A percentile compares a stretch with the other conserved stretches of the same genome.
Evolutionary conservation across 768 basidiomycete species (phyloP).

Genomic region (Termitomyces sp.): DNA sequence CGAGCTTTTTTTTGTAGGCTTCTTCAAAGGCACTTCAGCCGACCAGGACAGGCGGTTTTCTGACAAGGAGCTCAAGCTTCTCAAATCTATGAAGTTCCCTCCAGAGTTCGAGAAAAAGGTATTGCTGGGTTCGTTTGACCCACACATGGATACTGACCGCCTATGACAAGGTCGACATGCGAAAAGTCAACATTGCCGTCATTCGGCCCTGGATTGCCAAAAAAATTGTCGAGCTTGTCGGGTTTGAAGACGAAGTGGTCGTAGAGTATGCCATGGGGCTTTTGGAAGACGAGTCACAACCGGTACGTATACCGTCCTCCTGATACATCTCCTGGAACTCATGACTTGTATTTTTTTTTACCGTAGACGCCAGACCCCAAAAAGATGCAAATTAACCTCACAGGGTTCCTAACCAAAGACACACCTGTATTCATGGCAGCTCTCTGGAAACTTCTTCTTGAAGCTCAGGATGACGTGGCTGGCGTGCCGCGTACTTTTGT

Average conservation of each 20-base stretch:
- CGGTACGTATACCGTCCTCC: conserved; percentile 43
- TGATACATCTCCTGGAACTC: neutral
- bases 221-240: conserved; percentile 84
- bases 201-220: conserved; percentile 95
- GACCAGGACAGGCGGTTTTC: conserved; percentile 92
- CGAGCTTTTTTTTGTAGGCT: conserved; percentile 42
- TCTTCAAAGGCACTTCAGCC: conserved; percentile 88
- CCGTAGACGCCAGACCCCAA: conserved; percentile 81
- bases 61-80: conserved; percentile 88
- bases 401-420: conserved; percentile 86
- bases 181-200: conserved; percentile 89
- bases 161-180: conserved; percentile 76
- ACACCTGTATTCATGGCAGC: conserved; percentile 84
- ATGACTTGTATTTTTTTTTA: neutral
- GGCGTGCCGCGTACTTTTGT: conserved; percentile 89
- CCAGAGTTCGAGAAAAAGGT: conserved; percentile 86
- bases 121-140: neutral
- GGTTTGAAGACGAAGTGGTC: conserved; percentile 95
- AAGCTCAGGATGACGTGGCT: conserved; percentile 84
- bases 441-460: conserved; percentile 89
- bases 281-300: conserved; percentile 78
- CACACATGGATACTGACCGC: neutral
- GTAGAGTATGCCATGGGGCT: conserved; percentile 96
- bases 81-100: conserved; percentile 90
- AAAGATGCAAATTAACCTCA: conserved; percentile 93